Evolutionary conservation across 805 yeast genomes (phyloP).

Genomic region (Candida incommunis): DNA sequence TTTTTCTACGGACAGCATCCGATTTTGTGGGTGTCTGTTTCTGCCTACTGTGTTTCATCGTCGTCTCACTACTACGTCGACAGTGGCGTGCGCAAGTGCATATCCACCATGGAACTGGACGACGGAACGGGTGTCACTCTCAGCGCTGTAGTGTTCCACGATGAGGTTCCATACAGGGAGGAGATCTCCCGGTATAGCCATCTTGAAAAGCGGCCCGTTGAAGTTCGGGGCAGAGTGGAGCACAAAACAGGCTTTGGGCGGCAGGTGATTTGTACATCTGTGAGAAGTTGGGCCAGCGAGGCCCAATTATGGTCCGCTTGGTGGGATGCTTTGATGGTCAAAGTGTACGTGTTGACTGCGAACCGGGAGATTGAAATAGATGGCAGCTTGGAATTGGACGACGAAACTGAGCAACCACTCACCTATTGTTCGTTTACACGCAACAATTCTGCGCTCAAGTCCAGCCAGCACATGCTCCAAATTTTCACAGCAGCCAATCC

Average conservation of each 20-base stretch:
- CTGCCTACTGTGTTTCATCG: not conserved
- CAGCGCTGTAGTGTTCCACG: not conserved
- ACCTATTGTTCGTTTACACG: too few relatives aligned
- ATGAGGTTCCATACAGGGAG: too few relatives aligned
- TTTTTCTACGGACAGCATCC: not conserved
- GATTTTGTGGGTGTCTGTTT: not conserved
- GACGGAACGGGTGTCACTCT: not conserved
- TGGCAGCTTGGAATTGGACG: too few relatives aligned
- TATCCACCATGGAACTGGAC: not conserved
- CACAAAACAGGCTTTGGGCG: not conserved
- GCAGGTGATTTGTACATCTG: not conserved
- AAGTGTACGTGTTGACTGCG: not conserved
- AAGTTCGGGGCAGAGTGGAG: not conserved
- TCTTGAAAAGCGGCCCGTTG: too few relatives aligned
- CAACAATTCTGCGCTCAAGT: too few relatives aligned
- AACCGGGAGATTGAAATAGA: too few relatives aligned
- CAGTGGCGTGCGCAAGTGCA: not conserved
- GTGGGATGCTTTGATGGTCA: not conserved
- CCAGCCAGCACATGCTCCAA: too few relatives aligned
- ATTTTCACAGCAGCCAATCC: too few relatives aligned
- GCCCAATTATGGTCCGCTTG: not conserved
- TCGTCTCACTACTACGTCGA: not conserved
- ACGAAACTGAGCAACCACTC: too few relatives aligned
- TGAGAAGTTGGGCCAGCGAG: not conserved
- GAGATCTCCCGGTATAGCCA: too few relatives aligned